Evolutionary conservation across 2,329 filamentous ascomycete genomes (phyloP).

Genomic region (Didymella segeticola): DNA sequence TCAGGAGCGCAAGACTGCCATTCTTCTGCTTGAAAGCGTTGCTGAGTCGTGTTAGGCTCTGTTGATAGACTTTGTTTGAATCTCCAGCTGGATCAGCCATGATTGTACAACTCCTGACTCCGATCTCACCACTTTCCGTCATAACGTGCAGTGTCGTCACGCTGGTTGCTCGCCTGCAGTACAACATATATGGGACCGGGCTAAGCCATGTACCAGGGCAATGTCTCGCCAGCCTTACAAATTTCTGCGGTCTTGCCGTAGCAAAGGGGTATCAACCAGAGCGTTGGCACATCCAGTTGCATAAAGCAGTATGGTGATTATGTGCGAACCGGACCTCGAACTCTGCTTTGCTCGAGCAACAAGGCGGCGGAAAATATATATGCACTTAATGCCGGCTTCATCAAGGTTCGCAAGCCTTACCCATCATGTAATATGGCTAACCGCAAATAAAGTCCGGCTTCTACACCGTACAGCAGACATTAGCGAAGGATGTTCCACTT

Average conservation of each 20-base stretch:
- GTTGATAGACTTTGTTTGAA: not conserved
- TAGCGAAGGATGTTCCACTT: constrained; percentile 25
- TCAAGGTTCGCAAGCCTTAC: constrained; percentile 21
- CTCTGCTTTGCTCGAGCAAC: constrained; percentile 75
- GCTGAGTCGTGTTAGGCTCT: not conserved
- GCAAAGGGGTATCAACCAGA: constrained; percentile 62
- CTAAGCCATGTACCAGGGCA: constrained; percentile 66
- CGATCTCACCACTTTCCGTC: not conserved
- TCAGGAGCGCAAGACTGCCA: not conserved
- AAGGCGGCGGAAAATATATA: constrained; percentile 51
- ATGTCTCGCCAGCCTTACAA: constrained; percentile 67
- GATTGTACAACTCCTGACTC: not conserved
- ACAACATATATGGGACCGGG: constrained; percentile 4
- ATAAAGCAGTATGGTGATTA: constrained; percentile 75
- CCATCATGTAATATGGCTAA: not conserved
- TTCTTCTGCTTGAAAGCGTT: not conserved
- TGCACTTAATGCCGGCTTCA: constrained; percentile 17
- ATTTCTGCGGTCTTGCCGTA: constrained; percentile 74
- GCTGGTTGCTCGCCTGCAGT: constrained; percentile 2
- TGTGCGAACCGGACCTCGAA: constrained; percentile 79
- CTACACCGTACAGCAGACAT: constrained; percentile 35
- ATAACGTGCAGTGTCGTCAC: not conserved
- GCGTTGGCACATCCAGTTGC: constrained; percentile 58
- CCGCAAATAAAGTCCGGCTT: constrained; percentile 28
- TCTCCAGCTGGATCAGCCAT: not conserved